phyloP scores from a whole-genome alignment of 495 filamentous ascomycete species.

The Bacidia rubella region DNA sequence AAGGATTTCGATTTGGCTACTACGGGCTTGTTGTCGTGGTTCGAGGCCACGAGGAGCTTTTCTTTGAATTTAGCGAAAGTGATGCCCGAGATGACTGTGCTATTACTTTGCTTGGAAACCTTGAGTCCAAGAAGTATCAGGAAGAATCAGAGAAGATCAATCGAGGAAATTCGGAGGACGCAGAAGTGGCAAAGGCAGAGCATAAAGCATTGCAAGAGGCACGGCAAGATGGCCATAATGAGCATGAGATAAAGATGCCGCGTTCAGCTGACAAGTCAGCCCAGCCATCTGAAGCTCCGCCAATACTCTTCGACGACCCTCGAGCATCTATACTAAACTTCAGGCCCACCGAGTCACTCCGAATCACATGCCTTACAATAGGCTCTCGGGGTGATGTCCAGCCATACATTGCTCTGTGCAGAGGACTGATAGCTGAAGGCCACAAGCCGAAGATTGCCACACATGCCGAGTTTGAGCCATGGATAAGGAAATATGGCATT shows the following conservation, averaged over 20 bases:
- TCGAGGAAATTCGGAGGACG: conserved; percentile 54
- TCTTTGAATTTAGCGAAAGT: conserved; percentile 76
- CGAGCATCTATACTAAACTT: conserved; percentile 88
- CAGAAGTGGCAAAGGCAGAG: conserved; percentile 68
- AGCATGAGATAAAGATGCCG: conserved; percentile 45
- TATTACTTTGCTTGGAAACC: conserved; percentile 59
- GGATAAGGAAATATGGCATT: conserved; percentile 85
- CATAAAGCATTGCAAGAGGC: conserved; percentile 72
- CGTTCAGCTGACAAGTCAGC: conserved; percentile 35
- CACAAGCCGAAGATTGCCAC: conserved; percentile 83
- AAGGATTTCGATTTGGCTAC: conserved; percentile 86
- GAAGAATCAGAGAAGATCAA: conserved; percentile 57
- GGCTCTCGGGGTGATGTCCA: conserved; percentile 94
- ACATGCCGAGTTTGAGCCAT: conserved; percentile 75
- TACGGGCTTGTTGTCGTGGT: conserved; percentile 85
- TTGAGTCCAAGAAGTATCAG: conserved; percentile 61
- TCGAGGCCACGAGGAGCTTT: conserved; percentile 86
- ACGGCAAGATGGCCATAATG: conserved; percentile 44
- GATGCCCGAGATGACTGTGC: conserved; percentile 80
- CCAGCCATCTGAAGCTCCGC: conserved; percentile 38
- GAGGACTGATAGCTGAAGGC: conserved; percentile 75
- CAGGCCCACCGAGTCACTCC: conserved; percentile 69
- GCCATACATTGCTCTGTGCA: conserved; percentile 93
- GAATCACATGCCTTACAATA: conserved; percentile 90
- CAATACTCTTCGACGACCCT: conserved; percentile 85